Percentiles rank a stretch among this genome's conserved stretches.
phyloP scores from a whole-genome alignment of 805 yeast species.

The Huiozyma naganishii region DNA sequence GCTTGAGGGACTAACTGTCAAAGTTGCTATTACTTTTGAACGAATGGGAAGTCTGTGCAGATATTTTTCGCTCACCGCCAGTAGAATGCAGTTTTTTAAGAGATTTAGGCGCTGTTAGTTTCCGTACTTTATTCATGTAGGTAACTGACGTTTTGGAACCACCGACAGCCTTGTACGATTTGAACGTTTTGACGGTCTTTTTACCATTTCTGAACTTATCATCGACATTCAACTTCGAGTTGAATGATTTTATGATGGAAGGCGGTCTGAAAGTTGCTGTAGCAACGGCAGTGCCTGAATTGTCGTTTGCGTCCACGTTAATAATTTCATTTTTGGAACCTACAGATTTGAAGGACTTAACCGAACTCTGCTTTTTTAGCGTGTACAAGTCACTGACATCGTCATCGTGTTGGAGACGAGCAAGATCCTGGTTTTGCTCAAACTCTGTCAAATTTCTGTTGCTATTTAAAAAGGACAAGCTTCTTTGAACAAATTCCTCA shows the following conservation, averaged over 20 bases:
- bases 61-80: too few species aligned
- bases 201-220: conserved; percentile 34
- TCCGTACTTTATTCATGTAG: conserved; percentile 34
- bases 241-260: conserved; percentile 36
- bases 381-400: conserved; percentile 35
- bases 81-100: neutral
- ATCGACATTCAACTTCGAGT: conserved; percentile 29
- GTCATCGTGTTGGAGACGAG: conserved; percentile 20
- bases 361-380: conserved; percentile 35
- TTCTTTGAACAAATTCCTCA: conserved; percentile 45
- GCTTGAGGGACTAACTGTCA: neutral
- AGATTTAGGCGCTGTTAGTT: conserved; percentile 20
- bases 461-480: conserved; percentile 41
- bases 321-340: conserved; percentile 2
- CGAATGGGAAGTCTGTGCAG: too few species aligned
- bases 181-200: conserved; percentile 40
- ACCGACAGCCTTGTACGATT: conserved; percentile 43
- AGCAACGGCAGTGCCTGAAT: conserved; percentile 4
- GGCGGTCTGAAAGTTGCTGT: conserved; percentile 30
- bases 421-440: conserved; percentile 23
- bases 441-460: conserved; percentile 24
- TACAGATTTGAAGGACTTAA: conserved; percentile 21
- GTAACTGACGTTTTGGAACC: conserved; percentile 51
- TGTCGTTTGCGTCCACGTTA: conserved; percentile 9
- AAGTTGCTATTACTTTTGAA: neutral